phyloP scores from a whole-genome alignment of 495 filamentous ascomycete genomes.

The Xylaria intraflava region DNA sequence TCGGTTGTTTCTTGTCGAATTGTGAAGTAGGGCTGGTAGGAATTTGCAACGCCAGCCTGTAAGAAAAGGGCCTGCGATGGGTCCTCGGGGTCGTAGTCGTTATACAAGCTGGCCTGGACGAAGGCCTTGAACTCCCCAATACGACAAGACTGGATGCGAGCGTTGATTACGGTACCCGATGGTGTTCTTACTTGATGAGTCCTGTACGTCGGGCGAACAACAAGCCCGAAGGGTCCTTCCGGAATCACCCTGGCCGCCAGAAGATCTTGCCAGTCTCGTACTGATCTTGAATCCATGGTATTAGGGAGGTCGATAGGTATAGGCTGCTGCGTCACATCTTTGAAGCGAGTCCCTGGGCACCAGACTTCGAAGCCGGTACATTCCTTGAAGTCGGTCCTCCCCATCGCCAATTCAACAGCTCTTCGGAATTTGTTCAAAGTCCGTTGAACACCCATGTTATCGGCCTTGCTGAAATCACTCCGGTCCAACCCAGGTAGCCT shows the following conservation, averaged over 20 bases:
- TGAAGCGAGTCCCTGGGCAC: constrained; percentile 6
- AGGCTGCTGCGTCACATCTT: not conserved
- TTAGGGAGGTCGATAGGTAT: not conserved
- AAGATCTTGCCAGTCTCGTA: not conserved
- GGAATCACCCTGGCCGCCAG: not conserved
- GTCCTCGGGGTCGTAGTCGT: not conserved
- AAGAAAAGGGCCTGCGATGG: constrained; percentile 7
- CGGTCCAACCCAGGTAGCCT: not conserved
- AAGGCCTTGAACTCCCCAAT: not conserved
- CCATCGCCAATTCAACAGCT: not conserved
- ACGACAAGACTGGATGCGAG: not conserved
- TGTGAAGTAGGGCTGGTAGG: constrained; percentile 10
- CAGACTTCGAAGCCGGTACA: constrained; percentile 5
- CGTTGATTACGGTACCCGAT: not conserved
- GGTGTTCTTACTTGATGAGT: not conserved
- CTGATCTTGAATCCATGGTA: not conserved
- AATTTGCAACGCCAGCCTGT: not conserved
- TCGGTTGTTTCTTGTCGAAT: constrained; percentile 14
- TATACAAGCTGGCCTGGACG: not conserved
- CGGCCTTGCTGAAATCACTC: not conserved
- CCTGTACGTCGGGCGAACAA: constrained; percentile 2
- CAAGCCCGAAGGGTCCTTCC: not conserved
- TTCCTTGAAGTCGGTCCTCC: not conserved
- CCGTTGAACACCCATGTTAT: not conserved
- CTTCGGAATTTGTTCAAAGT: not conserved